Base-by-base conservation (phyloP, 2,329 filamentous ascomycete genomes). In the Chaetomiaceae sp. region DNA sequence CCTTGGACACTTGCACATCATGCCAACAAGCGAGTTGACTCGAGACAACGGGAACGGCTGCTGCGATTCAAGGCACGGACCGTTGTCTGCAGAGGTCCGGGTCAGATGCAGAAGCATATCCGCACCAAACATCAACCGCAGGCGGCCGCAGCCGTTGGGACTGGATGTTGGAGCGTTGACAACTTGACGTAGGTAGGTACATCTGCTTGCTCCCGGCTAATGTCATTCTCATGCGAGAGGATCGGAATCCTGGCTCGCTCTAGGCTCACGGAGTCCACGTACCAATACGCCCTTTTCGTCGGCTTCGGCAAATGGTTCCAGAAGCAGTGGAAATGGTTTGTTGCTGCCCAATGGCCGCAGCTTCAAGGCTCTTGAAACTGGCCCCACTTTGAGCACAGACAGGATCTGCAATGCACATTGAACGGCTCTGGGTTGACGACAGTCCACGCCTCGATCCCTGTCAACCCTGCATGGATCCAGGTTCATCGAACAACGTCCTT, bases 381-480 rank as follows among this genome's bases (percentile, higher is more conserved):
- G 56, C 54, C 62, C 62, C 44, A 53, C 59, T 58, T 58, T 47
- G 47, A 56, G 53, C 59, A 31, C 27, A 31, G 27, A 31, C 27
- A 9, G 4, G 27, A 31, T 31, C 27, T 31, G 27, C 27, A 9
- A 9, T 9, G 27, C 27, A 9, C 27, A 31, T 31, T 31, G 3
- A 9, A 31, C 27, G 27, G 9, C 27, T 31, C 8, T 31, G 27
- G 14, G 8, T 31, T 31, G 27, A 31, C 27, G 27, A 31, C 27
- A 31, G 27, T 31, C 27, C 27, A 31, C 9, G 27, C 27, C 27
- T 5, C 9, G 3, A 31, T 31, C 27, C 27, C 3, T 31, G 27
- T 31, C 27, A 9, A 11, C 3, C n/a, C n/a, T 3, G 27, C 27
- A 71, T 70, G 71, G 71, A 71, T 71, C 71, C 67, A 65, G 70